Evolutionary conservation across 257 asterid species (phyloP), one percentile per base, ranked within the genome.

Genomic region (Solanum appendiculatum): DNA sequence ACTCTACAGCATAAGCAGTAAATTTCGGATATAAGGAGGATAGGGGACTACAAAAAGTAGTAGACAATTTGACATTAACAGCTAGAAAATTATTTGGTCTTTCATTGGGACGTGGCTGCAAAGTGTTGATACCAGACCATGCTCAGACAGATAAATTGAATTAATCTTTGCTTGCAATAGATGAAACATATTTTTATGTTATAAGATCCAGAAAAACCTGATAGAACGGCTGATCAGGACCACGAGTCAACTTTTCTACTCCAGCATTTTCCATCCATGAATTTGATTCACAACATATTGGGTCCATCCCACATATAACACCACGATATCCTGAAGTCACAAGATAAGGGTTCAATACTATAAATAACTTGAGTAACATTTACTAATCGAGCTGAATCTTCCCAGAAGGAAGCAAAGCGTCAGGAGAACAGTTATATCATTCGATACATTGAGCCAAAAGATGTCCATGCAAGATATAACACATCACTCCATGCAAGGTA

Each of bases 241-340:
- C 99, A 86, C 92, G 99, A 29, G 91, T 88, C 91, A 97, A 85
- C 91, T 92, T 94, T 70, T 91, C 94, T 36, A 97, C 88, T 77
- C 91, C 90, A 87, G 99, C 99, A 85, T 90, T 90, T 89, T 95
- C 99, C 93, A 95, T 97, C 99, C 99, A 97, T 11, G 97, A 90
- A 87, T 92, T 95, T 46, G 99, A 94, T 90, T 97, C 99, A 87
- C 98, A 94, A 92, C 99, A 97, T 80, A 93, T 92, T 18, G 99
- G 99, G 92, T 97, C 99, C 99, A 95, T 97, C 87, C 99, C 99
- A 37, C 99, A 97, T 81, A 97, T 91, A 70, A 95, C 99, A 87
- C 97, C 99, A 74, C 89, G 94, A 91, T 97, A 97, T 87, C 97
- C 99, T 95, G 90, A 37, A 88, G 85, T 69, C 63, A 85, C 84